These are phyloP conservation scores for Colletotrichum theobromicola DNA, from an alignment of 2,329 filamentous ascomycete genomes.

Conservation along the genomic window DNA sequence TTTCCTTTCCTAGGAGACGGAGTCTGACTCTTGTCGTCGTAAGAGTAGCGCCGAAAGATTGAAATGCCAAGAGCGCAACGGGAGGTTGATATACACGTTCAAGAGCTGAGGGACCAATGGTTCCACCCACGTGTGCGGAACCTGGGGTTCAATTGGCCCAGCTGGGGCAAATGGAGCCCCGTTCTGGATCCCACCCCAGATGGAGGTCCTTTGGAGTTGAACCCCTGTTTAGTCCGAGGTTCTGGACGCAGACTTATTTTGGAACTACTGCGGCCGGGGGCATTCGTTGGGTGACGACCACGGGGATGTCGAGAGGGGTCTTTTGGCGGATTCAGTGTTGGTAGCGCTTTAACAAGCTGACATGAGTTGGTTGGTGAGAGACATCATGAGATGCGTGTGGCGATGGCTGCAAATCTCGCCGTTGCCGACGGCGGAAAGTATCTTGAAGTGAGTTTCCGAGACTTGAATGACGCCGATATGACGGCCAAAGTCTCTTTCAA, in stretches of 20 bases:
- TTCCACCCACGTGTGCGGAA: constrained; percentile 14
- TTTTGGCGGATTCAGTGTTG: neutral
- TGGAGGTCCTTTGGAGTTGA: neutral
- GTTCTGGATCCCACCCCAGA: neutral
- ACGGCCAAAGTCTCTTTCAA: neutral
- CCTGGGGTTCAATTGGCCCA: constrained; percentile 13
- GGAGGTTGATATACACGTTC: constrained; percentile 5
- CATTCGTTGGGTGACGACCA: neutral
- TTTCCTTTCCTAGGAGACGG: neutral
- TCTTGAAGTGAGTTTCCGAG: neutral
- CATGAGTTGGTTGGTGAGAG: neutral
- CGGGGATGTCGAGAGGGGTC: neutral
- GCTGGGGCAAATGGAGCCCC: neutral
- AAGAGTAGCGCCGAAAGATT: neutral
- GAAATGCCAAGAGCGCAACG: neutral
- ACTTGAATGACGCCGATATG: neutral
- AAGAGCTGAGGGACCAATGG: neutral
- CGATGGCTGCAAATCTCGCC: neutral
- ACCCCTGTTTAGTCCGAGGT: neutral
- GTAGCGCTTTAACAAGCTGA: neutral
- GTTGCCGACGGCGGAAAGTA: neutral
- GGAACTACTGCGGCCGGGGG: neutral
- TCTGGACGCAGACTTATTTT: neutral
- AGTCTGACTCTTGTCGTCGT: neutral
- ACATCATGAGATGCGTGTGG: neutral